A percentile compares a stretch with the other conserved stretches of the same genome.
Conservation (phyloP, 2,329 filamentous ascomycete genomes). For the Epichloe brachyelytri region DNA sequence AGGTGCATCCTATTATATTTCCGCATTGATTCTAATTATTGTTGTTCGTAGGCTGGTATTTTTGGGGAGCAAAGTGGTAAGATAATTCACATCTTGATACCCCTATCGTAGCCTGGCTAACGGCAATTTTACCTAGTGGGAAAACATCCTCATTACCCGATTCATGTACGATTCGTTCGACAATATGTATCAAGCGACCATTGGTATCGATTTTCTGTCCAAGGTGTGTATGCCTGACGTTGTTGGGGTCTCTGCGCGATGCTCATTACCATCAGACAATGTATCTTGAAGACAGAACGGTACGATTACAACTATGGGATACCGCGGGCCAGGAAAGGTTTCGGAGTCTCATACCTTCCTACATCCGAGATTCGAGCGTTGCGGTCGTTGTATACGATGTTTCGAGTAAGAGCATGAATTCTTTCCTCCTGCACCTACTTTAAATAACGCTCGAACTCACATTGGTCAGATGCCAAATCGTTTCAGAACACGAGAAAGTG, state of each 20-base stretch:
- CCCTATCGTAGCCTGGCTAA: constrained; percentile 11
- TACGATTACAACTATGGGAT: constrained; percentile 95
- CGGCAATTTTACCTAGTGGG: constrained; percentile 46
- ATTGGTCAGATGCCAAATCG: constrained; percentile 62
- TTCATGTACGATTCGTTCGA: constrained; percentile 99
- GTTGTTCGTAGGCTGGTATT: constrained; percentile 65
- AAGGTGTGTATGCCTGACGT: constrained; percentile 50
- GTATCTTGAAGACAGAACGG: constrained; percentile 98
- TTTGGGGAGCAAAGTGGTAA: constrained; percentile 94
- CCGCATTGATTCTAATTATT: not conserved
- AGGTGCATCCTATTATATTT: constrained; percentile 13
- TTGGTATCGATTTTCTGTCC: constrained; percentile 97
- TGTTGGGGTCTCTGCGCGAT: not conserved
- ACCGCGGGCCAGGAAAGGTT: constrained; percentile 97
- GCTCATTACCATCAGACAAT: constrained; percentile 50
- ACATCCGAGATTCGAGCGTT: constrained; percentile 95
- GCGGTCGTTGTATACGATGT: constrained; percentile 99
- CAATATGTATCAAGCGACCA: constrained; percentile 98
- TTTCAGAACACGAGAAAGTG: constrained; percentile 99
- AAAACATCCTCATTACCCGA: constrained; percentile 98
- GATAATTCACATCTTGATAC: constrained; percentile 15
- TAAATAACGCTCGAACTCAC: not conserved
- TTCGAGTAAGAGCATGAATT: constrained; percentile 45
- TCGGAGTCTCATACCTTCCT: constrained; percentile 90
- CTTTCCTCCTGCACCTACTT: constrained; percentile 5